Base-by-base conservation (phyloP, 495 filamentous ascomycete genomes). In the Neurospora tetrasperma region DNA sequence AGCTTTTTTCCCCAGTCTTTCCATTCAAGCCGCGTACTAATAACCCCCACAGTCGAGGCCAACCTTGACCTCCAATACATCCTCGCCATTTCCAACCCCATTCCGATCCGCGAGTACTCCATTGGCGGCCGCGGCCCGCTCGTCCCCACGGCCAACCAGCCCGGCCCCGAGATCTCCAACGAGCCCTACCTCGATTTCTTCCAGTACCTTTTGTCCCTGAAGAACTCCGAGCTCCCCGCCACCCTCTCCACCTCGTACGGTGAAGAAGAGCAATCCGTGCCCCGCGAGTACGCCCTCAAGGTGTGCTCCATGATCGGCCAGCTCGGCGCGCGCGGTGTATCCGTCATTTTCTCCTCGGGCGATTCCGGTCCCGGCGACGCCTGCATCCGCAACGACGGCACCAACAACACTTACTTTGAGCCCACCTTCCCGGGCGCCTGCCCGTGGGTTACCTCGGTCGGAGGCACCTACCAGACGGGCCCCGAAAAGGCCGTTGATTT, bases 111-210 rank as follows among this genome's bases (percentile, higher is more conserved):
- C 35, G 82, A 83, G 71, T 85, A 83, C 77, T 82, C 80, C 62
- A 83, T 80, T 11, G 84, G 78, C 16, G 84, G 84, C 38, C 80
- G 80, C 40, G 82, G 82, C 83, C 83, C 2, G 35, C 83, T 92
- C 14, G 82, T 91, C 7, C 91, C 91, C 0, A 88, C 91, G 75
- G 85, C 3, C 79, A 87, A 75, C 78, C 86, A 78, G 83, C 86
- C 5, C 81, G 83, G 42, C 74, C 79, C 11, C 76, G 83, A 59
- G 73, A 86, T 91, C 76, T 84, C 83, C 73, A 94, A 94, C 79
- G 93, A 96, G 83, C 92, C 93, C 0, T 96, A 93, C 78, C 84
- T 94, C 4, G 88, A 90, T 2, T 93, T 90, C 78, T 86, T 94
- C 42, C 85, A 89, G 35, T 89, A 89, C 74, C 75, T 86, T 35